These are phyloP conservation scores for Neurospora sp. DNA, from an alignment of 495 filamentous ascomycete genomes.

Conservation along the genomic window DNA sequence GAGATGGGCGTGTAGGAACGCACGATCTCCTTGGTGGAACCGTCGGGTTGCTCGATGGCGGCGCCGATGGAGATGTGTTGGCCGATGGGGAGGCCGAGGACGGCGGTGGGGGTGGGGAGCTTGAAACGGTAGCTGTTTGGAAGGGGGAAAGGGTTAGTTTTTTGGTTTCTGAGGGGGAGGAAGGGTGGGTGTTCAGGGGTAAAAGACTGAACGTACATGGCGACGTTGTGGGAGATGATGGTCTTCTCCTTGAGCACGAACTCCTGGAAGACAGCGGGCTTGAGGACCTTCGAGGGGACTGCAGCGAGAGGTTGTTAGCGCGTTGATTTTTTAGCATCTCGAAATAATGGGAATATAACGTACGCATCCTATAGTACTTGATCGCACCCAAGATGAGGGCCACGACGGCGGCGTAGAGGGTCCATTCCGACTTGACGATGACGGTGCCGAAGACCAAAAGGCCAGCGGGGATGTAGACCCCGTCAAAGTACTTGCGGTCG, in stretches of 20 bases:
- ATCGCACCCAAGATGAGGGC: constrained; percentile 50
- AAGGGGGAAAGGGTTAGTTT: not conserved
- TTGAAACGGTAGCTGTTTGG: constrained; percentile 71
- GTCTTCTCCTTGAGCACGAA: constrained; percentile 88
- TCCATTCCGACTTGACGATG: constrained; percentile 70
- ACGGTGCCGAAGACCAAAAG: constrained; percentile 66
- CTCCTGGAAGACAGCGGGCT: constrained; percentile 76
- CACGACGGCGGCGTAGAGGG: constrained; percentile 57
- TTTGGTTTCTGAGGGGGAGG: too few species aligned
- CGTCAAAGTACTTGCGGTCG: constrained; percentile 47
- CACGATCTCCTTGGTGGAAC: constrained; percentile 74
- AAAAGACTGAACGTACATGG: constrained; percentile 50
- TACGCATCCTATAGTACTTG: constrained; percentile 56
- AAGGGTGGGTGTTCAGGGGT: not conserved
- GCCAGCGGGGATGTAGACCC: constrained; percentile 77
- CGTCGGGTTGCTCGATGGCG: constrained; percentile 50
- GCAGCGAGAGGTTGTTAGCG: constrained; percentile 7
- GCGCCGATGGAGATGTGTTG: constrained; percentile 96
- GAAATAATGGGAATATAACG: constrained; percentile 2
- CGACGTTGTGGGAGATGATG: constrained; percentile 90
- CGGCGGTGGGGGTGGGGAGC: constrained; percentile 63
- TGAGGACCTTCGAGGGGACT: constrained; percentile 75
- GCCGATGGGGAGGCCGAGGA: constrained; percentile 93
- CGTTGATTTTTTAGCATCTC: constrained; percentile 14
- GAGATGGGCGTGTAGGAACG: constrained; percentile 96